These are phyloP conservation scores for Penicillium occitanis DNA, from an alignment of 2,329 filamentous ascomycete genomes.

Conservation along the genomic window DNA sequence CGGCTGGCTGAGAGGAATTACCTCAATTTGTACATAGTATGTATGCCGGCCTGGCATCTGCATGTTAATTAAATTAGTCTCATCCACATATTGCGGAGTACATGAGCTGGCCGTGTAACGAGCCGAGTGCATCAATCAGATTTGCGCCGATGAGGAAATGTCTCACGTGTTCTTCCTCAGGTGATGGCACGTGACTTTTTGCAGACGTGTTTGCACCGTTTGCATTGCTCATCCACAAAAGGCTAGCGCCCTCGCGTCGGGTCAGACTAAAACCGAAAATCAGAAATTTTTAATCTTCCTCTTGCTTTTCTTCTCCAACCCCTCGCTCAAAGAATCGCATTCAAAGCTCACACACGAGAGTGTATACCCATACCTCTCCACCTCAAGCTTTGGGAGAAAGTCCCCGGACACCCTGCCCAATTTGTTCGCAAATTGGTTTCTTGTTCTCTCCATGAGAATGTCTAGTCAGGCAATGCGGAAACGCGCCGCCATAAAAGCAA, in stretches of 20 bases:
- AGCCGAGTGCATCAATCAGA: background rate
- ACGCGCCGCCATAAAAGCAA: conserved; percentile 99
- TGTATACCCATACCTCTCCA: conserved; percentile 35
- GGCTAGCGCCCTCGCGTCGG: conserved; percentile 3
- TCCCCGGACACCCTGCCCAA: conserved; percentile 84
- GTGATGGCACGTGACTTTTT: background rate
- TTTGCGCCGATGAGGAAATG: background rate
- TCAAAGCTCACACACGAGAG: conserved; percentile 96
- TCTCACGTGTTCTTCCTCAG: background rate
- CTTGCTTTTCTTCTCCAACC: conserved; percentile 56
- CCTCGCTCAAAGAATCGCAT: conserved; percentile 99
- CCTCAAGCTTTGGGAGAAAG: conserved; percentile 97
- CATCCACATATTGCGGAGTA: background rate
- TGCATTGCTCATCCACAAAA: background rate
- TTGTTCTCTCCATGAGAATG: conserved; percentile 21
- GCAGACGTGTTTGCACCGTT: conserved; percentile 9
- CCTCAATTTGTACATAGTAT: background rate
- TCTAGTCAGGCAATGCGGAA: conserved; percentile 70
- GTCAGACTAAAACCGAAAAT: background rate
- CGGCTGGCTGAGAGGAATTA: background rate
- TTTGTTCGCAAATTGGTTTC: conserved; percentile 32
- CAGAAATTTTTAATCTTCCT: background rate
- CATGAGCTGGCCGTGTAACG: background rate
- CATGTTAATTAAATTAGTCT: background rate
- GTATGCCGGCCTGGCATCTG: background rate